Base-by-base conservation (phyloP, 2,329 filamentous ascomycete genomes). In the Hymenoscyphus repandus region DNA sequence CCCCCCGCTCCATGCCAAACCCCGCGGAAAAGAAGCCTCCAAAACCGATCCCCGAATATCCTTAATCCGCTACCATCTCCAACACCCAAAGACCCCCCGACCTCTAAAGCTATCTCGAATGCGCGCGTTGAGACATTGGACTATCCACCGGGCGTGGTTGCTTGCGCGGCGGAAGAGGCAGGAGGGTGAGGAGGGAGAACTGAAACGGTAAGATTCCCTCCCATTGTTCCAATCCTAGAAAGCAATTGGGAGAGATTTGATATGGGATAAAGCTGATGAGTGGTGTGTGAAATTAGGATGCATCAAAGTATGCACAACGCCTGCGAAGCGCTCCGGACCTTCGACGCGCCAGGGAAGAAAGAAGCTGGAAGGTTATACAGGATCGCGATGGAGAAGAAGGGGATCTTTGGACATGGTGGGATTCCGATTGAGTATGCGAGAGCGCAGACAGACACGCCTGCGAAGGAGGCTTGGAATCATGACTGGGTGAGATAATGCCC, bases 131-230 rank as follows among this genome's bases (percentile, higher is more conserved):
- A 88, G 93, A 42, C 93, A 99, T 77, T 99, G 93, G 93, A 97
- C 93, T 46, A 97, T 99, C 70, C 91, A 97, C 76, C 90, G 93
- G 62, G 92, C 92, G 18, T 97, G 91, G 90, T 78, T 88, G 63
- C 77, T 97, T 30, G 86, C 86, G 72, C 83, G 85, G 62, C 79
- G 84, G 60, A 80, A 87, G 66, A 78, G 83, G 62, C 83, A 83
- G 44, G 74, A 79, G 57, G 72, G 74, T 33, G 77, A 82, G 46
- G 78, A 88, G 66, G 72, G 77, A 49, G 88, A 91, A 68, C 78
- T 96, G 42, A 82, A 90, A 72, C 77, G 88, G 38, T 82, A 82
- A 47, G 53, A n/a, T n/a, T 57, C 37, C 18, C 20, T 7, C 41
- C 1, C 17, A 13, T 15, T 31, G 9, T 15, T 37, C 15, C 13